Evolutionary conservation across 176 grass and related monocot genomes (phyloP).

Genomic region (Raddia guianensis): DNA sequence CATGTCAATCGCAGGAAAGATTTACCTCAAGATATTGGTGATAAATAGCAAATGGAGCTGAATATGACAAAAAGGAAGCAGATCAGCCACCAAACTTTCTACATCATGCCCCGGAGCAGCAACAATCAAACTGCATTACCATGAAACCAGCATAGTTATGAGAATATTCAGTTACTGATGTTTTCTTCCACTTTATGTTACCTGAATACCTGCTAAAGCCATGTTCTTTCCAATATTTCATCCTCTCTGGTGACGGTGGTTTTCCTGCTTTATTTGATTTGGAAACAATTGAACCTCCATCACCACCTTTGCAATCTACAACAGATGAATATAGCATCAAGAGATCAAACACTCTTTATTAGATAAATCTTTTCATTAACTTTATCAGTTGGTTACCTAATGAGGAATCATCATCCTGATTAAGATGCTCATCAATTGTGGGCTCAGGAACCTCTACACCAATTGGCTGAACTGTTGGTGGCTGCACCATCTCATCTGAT

Average conservation of each 20-base stretch:
- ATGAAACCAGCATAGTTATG: conserved; percentile 27
- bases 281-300: conserved; percentile 42
- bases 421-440: conserved; percentile 46
- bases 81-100: conserved; percentile 63
- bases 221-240: conserved; percentile 82
- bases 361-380: background rate
- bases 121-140: conserved; percentile 82
- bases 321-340: conserved; percentile 35
- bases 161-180: conserved; percentile 1
- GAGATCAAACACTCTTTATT: background rate
- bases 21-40: conserved; percentile 89
- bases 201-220: conserved; percentile 92
- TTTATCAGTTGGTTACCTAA: conserved; percentile 53
- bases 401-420: conserved; percentile 49
- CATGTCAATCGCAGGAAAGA: background rate
- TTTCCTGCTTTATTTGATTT: conserved; percentile 60
- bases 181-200: conserved; percentile 28
- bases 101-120: conserved; percentile 78
- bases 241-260: conserved; percentile 55
- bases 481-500: conserved; percentile 19
- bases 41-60: conserved; percentile 91
- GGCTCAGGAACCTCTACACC: conserved; percentile 40
- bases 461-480: conserved; percentile 27
- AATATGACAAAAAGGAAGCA: conserved; percentile 86
- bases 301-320: conserved; percentile 50